Evolutionary conservation across 1,284 basidiomycete species (phyloP).

Genomic region (Inonotus hispidus): DNA sequence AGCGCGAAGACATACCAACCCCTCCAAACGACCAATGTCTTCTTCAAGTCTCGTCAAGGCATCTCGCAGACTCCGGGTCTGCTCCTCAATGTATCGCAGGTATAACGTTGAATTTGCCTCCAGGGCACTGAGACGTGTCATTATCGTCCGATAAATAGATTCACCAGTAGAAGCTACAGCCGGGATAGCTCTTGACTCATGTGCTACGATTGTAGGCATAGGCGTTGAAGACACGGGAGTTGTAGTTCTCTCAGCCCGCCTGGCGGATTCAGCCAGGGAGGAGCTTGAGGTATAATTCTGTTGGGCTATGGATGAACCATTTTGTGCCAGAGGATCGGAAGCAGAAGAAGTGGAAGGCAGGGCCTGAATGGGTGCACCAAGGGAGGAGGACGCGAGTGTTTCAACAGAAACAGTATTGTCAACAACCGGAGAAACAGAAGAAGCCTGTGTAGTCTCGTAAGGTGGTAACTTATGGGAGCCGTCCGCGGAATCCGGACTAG

Average conservation of each 20-base stretch:
- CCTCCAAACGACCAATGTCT: slow-evolving; percentile 74
- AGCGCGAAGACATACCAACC: slow-evolving; percentile 50
- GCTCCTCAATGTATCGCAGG: slow-evolving; percentile 87
- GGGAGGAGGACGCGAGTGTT: not conserved
- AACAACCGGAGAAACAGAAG: not conserved
- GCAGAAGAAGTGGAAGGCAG: not conserved
- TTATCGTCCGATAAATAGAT: slow-evolving; percentile 94
- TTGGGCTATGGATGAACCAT: not conserved
- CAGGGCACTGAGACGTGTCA: slow-evolving; percentile 83
- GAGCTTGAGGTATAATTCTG: not conserved
- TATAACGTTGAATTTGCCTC: slow-evolving; percentile 89
- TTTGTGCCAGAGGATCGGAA: not conserved
- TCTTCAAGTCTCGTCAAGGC: slow-evolving; percentile 75
- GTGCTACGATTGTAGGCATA: slow-evolving; percentile 23
- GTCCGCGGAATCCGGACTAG: not conserved
- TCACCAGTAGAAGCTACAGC: slow-evolving; percentile 58
- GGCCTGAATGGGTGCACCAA: not conserved
- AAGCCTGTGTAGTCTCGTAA: not conserved
- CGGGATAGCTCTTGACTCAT: slow-evolving; percentile 20
- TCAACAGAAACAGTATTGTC: not conserved
- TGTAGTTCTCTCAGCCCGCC: not conserved
- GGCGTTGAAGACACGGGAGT: slow-evolving; percentile 15
- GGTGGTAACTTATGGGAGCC: not conserved
- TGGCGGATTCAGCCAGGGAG: not conserved
- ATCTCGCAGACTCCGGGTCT: slow-evolving; percentile 73